Evolutionary conservation across 345 rosid species (phyloP), one percentile per base, ranked within the genome.

Genomic region (Mallotus nudiflorus): DNA sequence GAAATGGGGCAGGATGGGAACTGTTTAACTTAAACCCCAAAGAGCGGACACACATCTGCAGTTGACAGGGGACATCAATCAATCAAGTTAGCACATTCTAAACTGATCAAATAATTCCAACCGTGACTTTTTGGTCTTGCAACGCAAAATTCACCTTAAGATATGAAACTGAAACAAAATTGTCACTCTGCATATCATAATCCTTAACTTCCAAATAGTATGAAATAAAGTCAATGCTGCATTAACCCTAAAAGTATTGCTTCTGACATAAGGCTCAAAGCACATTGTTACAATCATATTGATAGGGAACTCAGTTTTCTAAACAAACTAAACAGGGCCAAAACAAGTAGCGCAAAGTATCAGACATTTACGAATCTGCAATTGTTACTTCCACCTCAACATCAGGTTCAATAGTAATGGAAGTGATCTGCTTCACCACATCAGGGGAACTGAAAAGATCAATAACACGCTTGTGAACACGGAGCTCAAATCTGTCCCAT

Each of bases 361-460:
- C n/a, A n/a, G n/a, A n/a, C 25, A 13, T 62, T 51, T 25, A 50
- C 7, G 66, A 83, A 51, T 85, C 89, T 11, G 88, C 87, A 48
- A 83, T 82, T 25, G 85, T 85, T 62, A 86, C 93, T 62, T 89
- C 93, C 1, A 86, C 86, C 65, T 85, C 83, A 13, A 88, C 91
- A 69, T 88, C 93, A 51, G 87, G 85, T 56, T 88, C 91, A 54
- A 85, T 81, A 15, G 91, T 85, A 40, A 85, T 88, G 27, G 91
- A 85, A 24, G 87, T 85, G 67, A 88, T 85, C 67, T 88, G 93
- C 82, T 89, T 89, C 20, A 89, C 89, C 14, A 83, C 88, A 19
- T 85, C 88, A 37, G 89, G 84, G 49, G 91, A 83, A 72, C 91
- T 88, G 77, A 78, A 81, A n/a, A 85, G 88, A 67, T 85, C 89